Base-by-base conservation (phyloP, 805 yeast genomes). In the Kazachstania kunashirensis region DNA sequence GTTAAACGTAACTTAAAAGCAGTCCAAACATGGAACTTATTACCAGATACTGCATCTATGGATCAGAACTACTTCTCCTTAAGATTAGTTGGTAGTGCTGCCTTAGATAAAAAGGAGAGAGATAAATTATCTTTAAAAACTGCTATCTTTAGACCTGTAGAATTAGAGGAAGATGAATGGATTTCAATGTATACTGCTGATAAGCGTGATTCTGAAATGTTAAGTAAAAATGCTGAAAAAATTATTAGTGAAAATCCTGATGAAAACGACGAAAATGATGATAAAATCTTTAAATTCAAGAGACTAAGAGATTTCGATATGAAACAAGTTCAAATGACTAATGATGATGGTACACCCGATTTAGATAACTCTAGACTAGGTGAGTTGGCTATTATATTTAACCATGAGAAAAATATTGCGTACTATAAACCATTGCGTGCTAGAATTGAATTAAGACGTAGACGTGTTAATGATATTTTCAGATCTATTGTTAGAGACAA, bases 1-100 rank as follows among this genome's bases (percentile, higher is more conserved):
- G 69, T 72, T 19, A 84, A 79, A 62, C 79, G 72, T 52, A 66
- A 73, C 39, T 61, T 85, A 34, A 77, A 70, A 37, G 95, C 95
- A 0, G 86, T 79, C 15, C 70, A 68, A 41, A 68, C 85, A 2
- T 84, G 86, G 84, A 79, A 80, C 18, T 63, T 92, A 19, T 64
- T 88, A 43, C 98, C 98, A 6, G 96, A 92, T 58, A 77, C 92
- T 8, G 77, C 89, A n/a, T 73, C 83, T 70, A 68, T 85, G 71
- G 98, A 92, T 59, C 78, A 84, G 47, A 73, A 70, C 36, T 85
- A 71, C 50, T 64, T 75, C 49, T 67, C 76, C 23, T 63, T 84
- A 29, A 82, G 79, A 55, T 73, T 84, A 47, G 60, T 62, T 14
- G 76, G 75, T 15, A 67, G 71, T 36, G 75, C 75, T 0, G 60